phyloP scores from a whole-genome alignment of 192 early-diverging fungal species.

The Rhizophagus clarus region DNA sequence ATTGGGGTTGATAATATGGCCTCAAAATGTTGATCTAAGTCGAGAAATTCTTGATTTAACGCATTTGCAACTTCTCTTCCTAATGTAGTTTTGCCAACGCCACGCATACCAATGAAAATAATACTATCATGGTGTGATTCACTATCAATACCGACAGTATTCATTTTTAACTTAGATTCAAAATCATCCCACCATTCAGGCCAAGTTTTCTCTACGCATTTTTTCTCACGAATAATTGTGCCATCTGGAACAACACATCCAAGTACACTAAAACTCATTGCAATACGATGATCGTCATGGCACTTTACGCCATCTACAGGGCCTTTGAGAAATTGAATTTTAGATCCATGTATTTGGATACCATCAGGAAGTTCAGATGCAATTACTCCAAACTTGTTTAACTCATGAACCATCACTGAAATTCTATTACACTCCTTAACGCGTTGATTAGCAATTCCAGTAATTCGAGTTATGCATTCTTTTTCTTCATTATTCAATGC shows the following conservation, averaged over 20 bases:
- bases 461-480: conserved; percentile 79
- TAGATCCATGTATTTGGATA: conserved; percentile 79
- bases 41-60: conserved; percentile 77
- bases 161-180: conserved; percentile 74
- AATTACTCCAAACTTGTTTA: conserved; percentile 85
- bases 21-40: conserved; percentile 89
- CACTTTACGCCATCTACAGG: conserved; percentile 78
- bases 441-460: conserved; percentile 95
- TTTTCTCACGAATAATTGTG: conserved; percentile 85
- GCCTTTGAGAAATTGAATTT: conserved; percentile 51
- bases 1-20: conserved; percentile 69
- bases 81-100: conserved; percentile 93
- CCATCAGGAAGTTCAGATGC: conserved; percentile 87
- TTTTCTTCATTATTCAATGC: conserved; percentile 50
- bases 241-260: conserved; percentile 73
- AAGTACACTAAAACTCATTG: conserved; percentile 94
- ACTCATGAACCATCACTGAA: conserved; percentile 92
- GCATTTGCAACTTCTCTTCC: conserved; percentile 71
- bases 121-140: conserved; percentile 44
- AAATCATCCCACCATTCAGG: conserved; percentile 98
- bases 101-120: conserved; percentile 99
- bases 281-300: conserved; percentile 98
- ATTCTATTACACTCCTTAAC: conserved; percentile 99
- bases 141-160: conserved; percentile 58
- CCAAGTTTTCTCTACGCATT: conserved; percentile 99